These are phyloP conservation scores for Hemileccinum impolitum DNA, from an alignment of 768 basidiomycete species.

Conservation along the genomic window DNA sequence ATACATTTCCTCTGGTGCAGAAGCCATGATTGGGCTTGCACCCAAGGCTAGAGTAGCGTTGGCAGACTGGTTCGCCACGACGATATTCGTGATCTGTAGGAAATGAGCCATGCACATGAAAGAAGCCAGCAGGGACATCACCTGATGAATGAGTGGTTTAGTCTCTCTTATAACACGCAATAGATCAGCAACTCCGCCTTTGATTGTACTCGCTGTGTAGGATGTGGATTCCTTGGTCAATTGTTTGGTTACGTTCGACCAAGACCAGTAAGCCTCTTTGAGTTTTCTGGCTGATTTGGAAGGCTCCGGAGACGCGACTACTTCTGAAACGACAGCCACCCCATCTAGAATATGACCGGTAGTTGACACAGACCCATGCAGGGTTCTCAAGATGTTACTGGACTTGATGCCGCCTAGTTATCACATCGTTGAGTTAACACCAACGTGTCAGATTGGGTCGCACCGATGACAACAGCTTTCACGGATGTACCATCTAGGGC, in stretches of 20 bases:
- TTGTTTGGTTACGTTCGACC: conserved; percentile 10
- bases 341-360: conserved; percentile 66
- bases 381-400: conserved; percentile 67
- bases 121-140: conserved; percentile 15
- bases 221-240: background rate
- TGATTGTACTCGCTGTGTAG: conserved; percentile 36
- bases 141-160: conserved; percentile 82
- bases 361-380: conserved; percentile 66
- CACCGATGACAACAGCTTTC: conserved; percentile 85
- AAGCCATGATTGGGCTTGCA: conserved; percentile 94
- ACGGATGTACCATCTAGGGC: conserved; percentile 60
- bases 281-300: conserved; percentile 46
- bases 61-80: conserved; percentile 86
- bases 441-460: conserved; percentile 10
- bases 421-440: background rate
- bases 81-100: conserved; percentile 80
- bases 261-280: conserved; percentile 35
- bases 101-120: background rate
- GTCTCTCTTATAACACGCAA: conserved; percentile 48
- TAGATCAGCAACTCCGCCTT: conserved; percentile 44
- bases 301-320: conserved; percentile 65
- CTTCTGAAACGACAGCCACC: conserved; percentile 86
- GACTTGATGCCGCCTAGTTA: conserved; percentile 80
- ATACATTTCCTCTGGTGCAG: conserved; percentile 75
- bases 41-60: conserved; percentile 86